Base-by-base conservation (phyloP, 345 rosid genomes). In the Lepidium africanum region DNA sequence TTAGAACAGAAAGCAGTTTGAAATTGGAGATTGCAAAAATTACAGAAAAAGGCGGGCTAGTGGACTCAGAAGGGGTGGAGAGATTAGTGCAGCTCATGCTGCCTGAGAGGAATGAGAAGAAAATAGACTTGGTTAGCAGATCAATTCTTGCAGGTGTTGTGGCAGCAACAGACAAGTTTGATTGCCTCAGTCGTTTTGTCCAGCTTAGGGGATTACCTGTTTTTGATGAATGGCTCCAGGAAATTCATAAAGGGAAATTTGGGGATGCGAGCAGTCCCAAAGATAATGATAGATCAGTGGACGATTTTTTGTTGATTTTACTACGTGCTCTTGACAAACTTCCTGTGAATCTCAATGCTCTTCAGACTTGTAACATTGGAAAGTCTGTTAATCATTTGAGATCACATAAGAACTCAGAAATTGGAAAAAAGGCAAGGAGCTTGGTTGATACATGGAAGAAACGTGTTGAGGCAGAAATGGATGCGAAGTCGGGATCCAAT, bases 181-280 rank as follows among this genome's bases (percentile, higher is more conserved):
- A 90, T 46, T 93, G 96, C 72, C 96, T 93, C 41, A 73, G 70
- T 69, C 75, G 69, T 49, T 93, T 93, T 74, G 92, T 93, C 50
- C 96, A 86, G 83, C 89, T 82, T 6, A 85, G 71, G 81, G 98
- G 98, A 37, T 78, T 90, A 71, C 83, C 88, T 48, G 88, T 88
- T 3, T 83, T 90, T 74, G 98, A 93, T 79, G 98, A 87, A 52
- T 93, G 98, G 98, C 89, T 93, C 13, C 98, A 93, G 78, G 97
- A 93, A 77, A 80, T 90, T 59, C 98, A 90, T 56, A 90, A 82
- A 75, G 96, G 97, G 66, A 90, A 88, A 78, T 59, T 79, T 56
- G 92, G 97, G 47, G 91, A 91, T 77, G 84, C 69, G 73, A 43
- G 79, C 50, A 68, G 89, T 73, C 80, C 80, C 59, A 90, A 79